A percentile compares a stretch with the other conserved stretches of the same genome.
phyloP scores from a whole-genome alignment of 257 asterid species.

The Nicotiana benthamiana region DNA sequence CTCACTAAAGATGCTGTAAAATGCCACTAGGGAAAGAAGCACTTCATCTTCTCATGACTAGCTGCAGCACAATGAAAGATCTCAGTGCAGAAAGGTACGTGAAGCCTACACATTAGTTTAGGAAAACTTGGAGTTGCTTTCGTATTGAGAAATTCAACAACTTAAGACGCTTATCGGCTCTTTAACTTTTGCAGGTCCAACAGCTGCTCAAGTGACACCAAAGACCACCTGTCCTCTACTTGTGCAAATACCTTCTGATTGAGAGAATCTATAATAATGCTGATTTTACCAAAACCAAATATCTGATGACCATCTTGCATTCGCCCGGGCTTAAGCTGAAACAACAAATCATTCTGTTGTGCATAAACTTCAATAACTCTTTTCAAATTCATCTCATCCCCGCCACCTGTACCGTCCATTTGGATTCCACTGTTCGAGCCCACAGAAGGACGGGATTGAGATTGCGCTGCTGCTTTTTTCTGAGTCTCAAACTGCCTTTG shows the following conservation, averaged over 20 bases:
- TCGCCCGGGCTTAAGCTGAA: conserved; percentile 40
- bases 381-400: conserved; percentile 21
- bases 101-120: neutral
- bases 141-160: neutral
- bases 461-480: conserved; percentile 48
- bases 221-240: conserved; percentile 44
- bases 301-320: conserved; percentile 66
- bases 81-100: neutral
- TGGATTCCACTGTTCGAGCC: neutral
- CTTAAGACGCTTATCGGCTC: conserved; percentile 4
- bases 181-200: conserved; percentile 44
- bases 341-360: conserved; percentile 23
- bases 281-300: conserved; percentile 67
- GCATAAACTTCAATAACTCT: conserved; percentile 29
- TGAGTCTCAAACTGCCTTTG: conserved; percentile 53
- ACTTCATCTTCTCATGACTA: neutral
- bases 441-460: conserved; percentile 32
- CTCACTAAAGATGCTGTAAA: neutral
- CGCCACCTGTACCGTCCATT: conserved; percentile 6
- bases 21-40: neutral
- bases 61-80: neutral
- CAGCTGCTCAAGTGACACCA: conserved; percentile 60
- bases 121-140: neutral
- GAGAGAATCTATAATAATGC: conserved; percentile 54
- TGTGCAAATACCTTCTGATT: conserved; percentile 54